Base-by-base conservation (phyloP, 2,329 filamentous ascomycete species). In the Epichloe festucae region DNA sequence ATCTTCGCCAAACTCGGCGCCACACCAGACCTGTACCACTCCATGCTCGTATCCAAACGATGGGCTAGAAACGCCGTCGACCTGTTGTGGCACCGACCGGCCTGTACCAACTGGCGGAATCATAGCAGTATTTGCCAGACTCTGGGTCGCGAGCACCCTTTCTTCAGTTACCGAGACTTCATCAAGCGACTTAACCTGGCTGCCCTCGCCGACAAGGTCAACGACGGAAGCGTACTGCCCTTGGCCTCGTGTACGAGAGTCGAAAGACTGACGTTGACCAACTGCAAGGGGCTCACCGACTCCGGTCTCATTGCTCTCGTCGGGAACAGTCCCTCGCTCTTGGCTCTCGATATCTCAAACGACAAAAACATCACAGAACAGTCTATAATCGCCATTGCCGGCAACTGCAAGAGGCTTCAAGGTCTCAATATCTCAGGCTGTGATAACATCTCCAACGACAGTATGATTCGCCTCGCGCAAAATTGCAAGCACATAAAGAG, bases 61-160 rank as follows among this genome's bases (percentile, higher is more conserved):
- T 98, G 93, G 93, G 87, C 93, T 31, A 77, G 85, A 56, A 96
- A 96, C 64, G 85, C 87, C 49, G 93, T 97, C 58, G 91, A 93
- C 56, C 78, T 95, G 57, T 76, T 98, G 21, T 98, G 93, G 93
- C 90, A 96, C 67, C 80, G 93, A 40, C 93, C 93, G 1, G 83
- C 88, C 31, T 97, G 93, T 71, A 89, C 85, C 61, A 88, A 82
- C 60, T 96, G 89, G 86, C 70, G 76, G 12, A 89, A 89, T 63
- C 81, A 96, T 60, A 75, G 82, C 61, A 84, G 74, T 58, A 93
- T 98, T 58, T 90, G 89, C 63, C 75, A 78, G 53, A 90, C 91
- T 1, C 79, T 96, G 38, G 77, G 80, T 45, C 76, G 82, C 31
- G 71, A 78, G 36, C 71, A 82, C n/a, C 85, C 87, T 58, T 91